Evolutionary conservation across 73 alveolate species (phyloP).

Genomic region (Durusdinium trenchii): DNA sequence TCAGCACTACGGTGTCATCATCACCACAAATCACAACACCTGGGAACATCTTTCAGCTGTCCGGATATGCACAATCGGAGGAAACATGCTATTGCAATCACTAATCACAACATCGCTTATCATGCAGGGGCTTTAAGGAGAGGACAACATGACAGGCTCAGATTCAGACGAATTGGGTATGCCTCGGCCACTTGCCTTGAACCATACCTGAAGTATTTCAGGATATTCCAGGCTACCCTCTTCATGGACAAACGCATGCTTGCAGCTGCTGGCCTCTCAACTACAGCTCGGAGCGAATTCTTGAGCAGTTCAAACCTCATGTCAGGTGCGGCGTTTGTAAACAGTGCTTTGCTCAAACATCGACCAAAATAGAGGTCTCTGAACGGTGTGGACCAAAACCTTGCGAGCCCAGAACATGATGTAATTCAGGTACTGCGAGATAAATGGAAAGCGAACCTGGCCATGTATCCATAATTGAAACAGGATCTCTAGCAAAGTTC

Average conservation of each 20-base stretch:
- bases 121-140: no score
- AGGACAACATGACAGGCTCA: not conserved
- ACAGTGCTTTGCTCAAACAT: not conserved
- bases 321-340: not conserved
- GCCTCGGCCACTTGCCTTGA: conserved; percentile 91
- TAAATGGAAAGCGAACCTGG: conserved; percentile 89
- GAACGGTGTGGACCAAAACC: not conserved
- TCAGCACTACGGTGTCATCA: conserved; percentile 91
- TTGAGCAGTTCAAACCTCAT: conserved; percentile 68
- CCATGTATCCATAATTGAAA: not conserved
- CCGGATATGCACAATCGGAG: not conserved
- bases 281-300: conserved; percentile 92
- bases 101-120: no score
- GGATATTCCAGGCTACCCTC: not conserved
- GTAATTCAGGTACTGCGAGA: conserved; percentile 92
- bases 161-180: conserved; percentile 48
- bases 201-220: conserved; percentile 40
- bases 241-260: not conserved
- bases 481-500: not conserved
- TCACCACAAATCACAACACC: conserved; percentile 93
- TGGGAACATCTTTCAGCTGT: not conserved
- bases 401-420: conserved; percentile 15
- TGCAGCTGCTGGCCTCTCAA: conserved; percentile 41
- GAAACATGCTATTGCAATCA: no score
- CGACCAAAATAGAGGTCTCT: not conserved